A percentile compares a stretch with the other conserved stretches of the same genome.
phyloP scores from a whole-genome alignment of 2,329 filamentous ascomycete species.

The Cytospora paraplurivora region DNA sequence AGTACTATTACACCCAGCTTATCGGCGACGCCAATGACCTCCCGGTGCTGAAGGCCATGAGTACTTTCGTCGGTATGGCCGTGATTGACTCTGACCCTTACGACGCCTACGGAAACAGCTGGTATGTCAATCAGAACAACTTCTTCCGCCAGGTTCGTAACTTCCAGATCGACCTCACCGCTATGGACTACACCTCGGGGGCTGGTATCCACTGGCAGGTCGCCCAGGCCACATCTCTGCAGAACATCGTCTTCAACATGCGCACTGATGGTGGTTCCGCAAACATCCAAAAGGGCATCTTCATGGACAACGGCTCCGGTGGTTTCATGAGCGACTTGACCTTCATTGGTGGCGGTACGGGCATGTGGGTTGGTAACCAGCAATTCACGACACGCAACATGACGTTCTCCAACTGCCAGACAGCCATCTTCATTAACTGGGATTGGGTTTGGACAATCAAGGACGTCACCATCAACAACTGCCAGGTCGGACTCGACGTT shows the following conservation, averaged over 20 bases:
- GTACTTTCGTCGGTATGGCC: constrained; percentile 79
- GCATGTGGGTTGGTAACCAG: constrained; percentile 81
- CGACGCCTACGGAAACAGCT: constrained; percentile 65
- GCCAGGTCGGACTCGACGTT: constrained; percentile 78
- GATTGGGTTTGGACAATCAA: constrained; percentile 88
- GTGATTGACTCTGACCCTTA: constrained; percentile 91
- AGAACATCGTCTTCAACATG: constrained; percentile 84
- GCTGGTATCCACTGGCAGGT: constrained; percentile 85
- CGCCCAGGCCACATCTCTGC: constrained; percentile 77
- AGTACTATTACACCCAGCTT: constrained; percentile 93
- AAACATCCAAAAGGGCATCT: constrained; percentile 76
- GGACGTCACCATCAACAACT: constrained; percentile 72
- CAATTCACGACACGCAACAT: constrained; percentile 86
- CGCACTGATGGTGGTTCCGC: constrained; percentile 61
- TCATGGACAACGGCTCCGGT: constrained; percentile 83
- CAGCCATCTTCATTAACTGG: constrained; percentile 88
- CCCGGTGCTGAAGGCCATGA: constrained; percentile 74
- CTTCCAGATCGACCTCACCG: constrained; percentile 75
- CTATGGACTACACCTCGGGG: constrained; percentile 60
- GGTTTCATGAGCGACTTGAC: constrained; percentile 81
- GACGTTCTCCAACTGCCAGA: constrained; percentile 79
- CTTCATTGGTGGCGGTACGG: constrained; percentile 80
- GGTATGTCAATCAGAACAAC: constrained; percentile 81
- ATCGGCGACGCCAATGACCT: constrained; percentile 75
- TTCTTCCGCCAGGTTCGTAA: constrained; percentile 84